Conservation (phyloP, 805 yeast genomes). For the Kregervanrija fluxuum region DNA sequence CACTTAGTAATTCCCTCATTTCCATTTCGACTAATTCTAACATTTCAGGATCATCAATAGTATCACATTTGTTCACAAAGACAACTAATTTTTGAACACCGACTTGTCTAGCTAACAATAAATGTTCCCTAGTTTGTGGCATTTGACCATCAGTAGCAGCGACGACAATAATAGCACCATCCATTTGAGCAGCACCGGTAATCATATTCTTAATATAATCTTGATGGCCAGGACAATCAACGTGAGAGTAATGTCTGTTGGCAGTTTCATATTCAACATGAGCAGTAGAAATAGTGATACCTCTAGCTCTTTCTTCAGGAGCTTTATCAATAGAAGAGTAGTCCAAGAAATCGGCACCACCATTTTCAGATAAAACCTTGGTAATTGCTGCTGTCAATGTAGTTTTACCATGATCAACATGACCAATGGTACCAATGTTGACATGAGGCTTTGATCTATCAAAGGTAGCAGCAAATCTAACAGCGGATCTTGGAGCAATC, state of each 20-base stretch:
- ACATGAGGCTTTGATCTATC: slow-evolving; percentile 95
- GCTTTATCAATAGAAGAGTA: slow-evolving; percentile 93
- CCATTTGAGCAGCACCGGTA: slow-evolving; percentile 99
- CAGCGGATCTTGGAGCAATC: slow-evolving; percentile 16
- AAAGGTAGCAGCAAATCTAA: slow-evolving; percentile 54
- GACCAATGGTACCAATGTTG: slow-evolving; percentile 97
- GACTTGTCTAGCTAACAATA: slow-evolving; percentile 97
- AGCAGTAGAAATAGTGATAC: slow-evolving; percentile 96
- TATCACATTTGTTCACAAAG: slow-evolving; percentile 95
- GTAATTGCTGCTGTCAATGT: slow-evolving; percentile 98
- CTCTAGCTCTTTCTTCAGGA: slow-evolving; percentile 99
- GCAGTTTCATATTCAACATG: slow-evolving; percentile 96
- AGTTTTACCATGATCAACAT: slow-evolving; percentile 98
- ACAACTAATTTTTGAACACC: slow-evolving; percentile 98
- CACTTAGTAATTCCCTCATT: slow-evolving; percentile 90
- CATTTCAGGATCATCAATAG: slow-evolving; percentile 98
- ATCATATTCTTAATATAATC: slow-evolving; percentile 99
- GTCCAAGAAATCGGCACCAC: slow-evolving; percentile 92
- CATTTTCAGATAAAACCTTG: slow-evolving; percentile 79
- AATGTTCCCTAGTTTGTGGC: slow-evolving; percentile 99
- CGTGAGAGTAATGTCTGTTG: slow-evolving; percentile 94
- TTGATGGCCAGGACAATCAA: slow-evolving; percentile 98
- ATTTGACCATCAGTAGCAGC: slow-evolving; percentile 99
- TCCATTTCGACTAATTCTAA: slow-evolving; percentile 99
- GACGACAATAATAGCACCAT: slow-evolving; percentile 98